phyloP scores from a whole-genome alignment of 768 basidiomycete species.

The Lactarius tabidus region DNA sequence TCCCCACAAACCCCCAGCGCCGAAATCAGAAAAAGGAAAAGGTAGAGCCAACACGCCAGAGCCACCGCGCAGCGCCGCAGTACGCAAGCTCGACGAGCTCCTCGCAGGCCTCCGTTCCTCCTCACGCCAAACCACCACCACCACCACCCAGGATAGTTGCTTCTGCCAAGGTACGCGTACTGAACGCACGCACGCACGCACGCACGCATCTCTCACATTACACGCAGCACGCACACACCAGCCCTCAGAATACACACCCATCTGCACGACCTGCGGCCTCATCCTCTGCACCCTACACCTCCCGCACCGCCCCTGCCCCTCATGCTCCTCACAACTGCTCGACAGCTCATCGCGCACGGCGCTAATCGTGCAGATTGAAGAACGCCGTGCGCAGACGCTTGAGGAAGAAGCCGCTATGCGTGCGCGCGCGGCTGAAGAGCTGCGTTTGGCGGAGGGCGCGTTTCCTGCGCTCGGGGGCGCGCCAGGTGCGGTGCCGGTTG shows the following conservation, averaged over 20 bases:
- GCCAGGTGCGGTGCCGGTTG: not conserved
- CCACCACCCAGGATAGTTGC: constrained; percentile 2
- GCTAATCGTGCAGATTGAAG: constrained; percentile 17
- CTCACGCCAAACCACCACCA: not conserved
- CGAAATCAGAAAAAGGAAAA: constrained; percentile 14
- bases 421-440: not conserved
- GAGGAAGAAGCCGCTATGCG: constrained; percentile 14
- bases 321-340: constrained; percentile 16
- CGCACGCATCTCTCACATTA: not conserved
- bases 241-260: constrained; percentile 20
- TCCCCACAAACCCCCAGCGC: not conserved
- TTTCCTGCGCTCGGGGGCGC: constrained; percentile 14
- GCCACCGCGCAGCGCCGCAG: constrained; percentile 16
- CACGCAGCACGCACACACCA: constrained; percentile 20
- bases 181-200: not conserved
- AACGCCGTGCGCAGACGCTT: constrained; percentile 1
- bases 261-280: constrained; percentile 24
- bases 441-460: constrained; percentile 15
- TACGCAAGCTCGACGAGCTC: constrained; percentile 23
- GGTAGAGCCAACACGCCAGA: constrained; percentile 6
- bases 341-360: not conserved
- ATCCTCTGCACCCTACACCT: constrained; percentile 21
- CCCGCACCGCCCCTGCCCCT: constrained; percentile 18
- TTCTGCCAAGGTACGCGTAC: constrained; percentile 27
- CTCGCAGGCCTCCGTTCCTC: constrained; percentile 10